A percentile compares a stretch with the other conserved stretches of the same genome.
These are phyloP conservation scores for Trichoderma gamsii DNA, from an alignment of 495 filamentous ascomycete species.

Conservation along the genomic window DNA sequence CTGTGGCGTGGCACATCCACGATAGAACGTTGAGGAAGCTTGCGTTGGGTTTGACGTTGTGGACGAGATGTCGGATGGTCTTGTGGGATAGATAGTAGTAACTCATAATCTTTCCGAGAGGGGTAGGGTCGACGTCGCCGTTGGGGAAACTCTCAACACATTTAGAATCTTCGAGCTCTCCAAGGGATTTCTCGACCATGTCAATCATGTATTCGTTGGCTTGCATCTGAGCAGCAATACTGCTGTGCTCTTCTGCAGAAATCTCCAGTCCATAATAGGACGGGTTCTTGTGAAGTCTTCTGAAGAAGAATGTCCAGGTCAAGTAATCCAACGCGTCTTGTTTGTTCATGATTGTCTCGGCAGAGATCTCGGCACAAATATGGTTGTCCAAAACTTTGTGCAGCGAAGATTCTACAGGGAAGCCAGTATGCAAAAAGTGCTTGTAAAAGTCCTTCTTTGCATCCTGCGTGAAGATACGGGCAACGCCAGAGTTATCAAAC, in stretches of 20 bases:
- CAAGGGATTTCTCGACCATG: slow-evolving; percentile 79
- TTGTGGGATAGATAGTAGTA: slow-evolving; percentile 99
- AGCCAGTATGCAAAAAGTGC: slow-evolving; percentile 96
- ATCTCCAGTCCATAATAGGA: slow-evolving; percentile 97
- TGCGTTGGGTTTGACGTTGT: slow-evolving; percentile 68
- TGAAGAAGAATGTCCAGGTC: slow-evolving; percentile 99
- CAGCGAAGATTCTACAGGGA: slow-evolving; percentile 92
- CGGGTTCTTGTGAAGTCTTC: slow-evolving; percentile 93
- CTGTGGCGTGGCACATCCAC: slow-evolving; percentile 90
- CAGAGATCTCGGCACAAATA: slow-evolving; percentile 88
- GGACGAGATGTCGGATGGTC: slow-evolving; percentile 78
- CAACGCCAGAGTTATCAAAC: slow-evolving; percentile 92
- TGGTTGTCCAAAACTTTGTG: slow-evolving; percentile 98
- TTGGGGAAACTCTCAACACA: slow-evolving; percentile 79
- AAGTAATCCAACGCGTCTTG: slow-evolving; percentile 97
- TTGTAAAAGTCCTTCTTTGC: slow-evolving; percentile 99
- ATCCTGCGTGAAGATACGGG: slow-evolving; percentile 94
- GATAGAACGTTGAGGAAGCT: slow-evolving; percentile 77
- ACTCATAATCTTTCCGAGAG: slow-evolving; percentile 94
- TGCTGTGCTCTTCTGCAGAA: slow-evolving; percentile 86
- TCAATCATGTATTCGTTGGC: slow-evolving; percentile 91
- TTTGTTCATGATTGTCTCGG: slow-evolving; percentile 84
- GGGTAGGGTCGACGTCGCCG: slow-evolving; percentile 80
- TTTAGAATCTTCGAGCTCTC: slow-evolving; percentile 70
- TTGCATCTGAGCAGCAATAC: slow-evolving; percentile 70